Evolutionary conservation across 2,329 filamentous ascomycete genomes (phyloP).

Genomic region (Colletotrichum sansevieriae): DNA sequence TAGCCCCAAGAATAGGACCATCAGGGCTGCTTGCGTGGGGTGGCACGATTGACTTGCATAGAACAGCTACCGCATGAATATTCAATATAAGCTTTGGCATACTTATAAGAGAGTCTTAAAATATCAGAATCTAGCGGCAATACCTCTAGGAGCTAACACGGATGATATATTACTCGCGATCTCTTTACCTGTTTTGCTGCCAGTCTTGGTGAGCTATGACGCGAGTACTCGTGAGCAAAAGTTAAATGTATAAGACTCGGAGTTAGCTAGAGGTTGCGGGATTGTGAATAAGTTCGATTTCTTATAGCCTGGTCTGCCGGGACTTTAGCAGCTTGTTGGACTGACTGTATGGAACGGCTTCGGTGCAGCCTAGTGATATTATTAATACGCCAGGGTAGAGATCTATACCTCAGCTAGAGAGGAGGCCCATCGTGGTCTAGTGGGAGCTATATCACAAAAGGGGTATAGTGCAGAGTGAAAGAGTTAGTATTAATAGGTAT

Average conservation of each 20-base stretch:
- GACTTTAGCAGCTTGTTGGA: background rate
- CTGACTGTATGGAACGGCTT: background rate
- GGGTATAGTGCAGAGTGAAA: too few species aligned
- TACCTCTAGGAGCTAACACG: background rate
- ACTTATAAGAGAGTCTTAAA: background rate
- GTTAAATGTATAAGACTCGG: background rate
- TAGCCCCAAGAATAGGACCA: background rate
- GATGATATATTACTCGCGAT: background rate
- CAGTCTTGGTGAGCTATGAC: background rate
- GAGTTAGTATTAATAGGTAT: too few species aligned
- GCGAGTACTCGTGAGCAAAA: background rate
- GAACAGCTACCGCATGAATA: background rate
- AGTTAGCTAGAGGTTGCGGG: background rate
- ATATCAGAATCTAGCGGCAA: background rate
- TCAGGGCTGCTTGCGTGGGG: background rate
- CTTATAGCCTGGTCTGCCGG: background rate
- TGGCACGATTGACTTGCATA: background rate
- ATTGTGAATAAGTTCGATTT: background rate
- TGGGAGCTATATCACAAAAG: too few species aligned
- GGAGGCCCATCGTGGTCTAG: background rate
- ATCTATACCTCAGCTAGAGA: background rate
- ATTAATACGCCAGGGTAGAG: constrained; percentile 1
- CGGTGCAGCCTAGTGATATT: background rate
- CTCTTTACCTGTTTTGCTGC: background rate
- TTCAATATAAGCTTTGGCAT: background rate